Evolutionary conservation across 371 early-diverging fungal genomes (phyloP), one percentile per base, ranked within the genome.

Genomic region (Apophysomyces variabilis): DNA sequence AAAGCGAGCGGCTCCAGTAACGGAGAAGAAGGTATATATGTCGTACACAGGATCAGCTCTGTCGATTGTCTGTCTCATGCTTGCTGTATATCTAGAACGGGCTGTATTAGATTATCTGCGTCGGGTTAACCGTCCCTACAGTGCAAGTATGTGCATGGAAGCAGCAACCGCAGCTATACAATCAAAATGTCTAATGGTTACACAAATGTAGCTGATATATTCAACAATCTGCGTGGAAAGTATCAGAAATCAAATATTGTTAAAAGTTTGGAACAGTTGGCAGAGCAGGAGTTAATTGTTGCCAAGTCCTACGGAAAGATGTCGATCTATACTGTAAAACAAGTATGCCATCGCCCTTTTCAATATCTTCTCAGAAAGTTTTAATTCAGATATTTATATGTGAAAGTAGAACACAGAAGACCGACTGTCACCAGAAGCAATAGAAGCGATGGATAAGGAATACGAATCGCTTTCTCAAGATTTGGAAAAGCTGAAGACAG

Each of bases 101-200:
- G 64, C 45, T n/a, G 66, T 70, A n/a, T 50, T 62, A 11, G 58
- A 66, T 18, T 70, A 70, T 36, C 26, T 70, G 62, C 70, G 70
- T 26, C 65, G 62, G 47, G 70, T 66, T 32, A 70, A 70, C 56
- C 36, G 70, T 47, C 70, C 70, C 0, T 70, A 70, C 41, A 70
- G 66, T 36, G 61, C 70, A 14, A 66, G 70, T 70, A 62, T 3
- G 70, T 41, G 16, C 39, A 18, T 26, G 32, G 32, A 26, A 26
- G 32, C 32, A 26, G 3, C 32, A 26, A 26, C 32, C 32, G 32
- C 32, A 26, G 32, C 32, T 26, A 26, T 26, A 26, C 32, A 26
- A 26, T 26, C 32, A 26, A 26, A 26, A 26, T 26, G 32, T 26
- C 41, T 46, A 18, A 6, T 38, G 3, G 37, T 13, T 47, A 21